Evolutionary conservation across 2,329 filamentous ascomycete genomes (phyloP), one percentile per base, ranked within the genome.

Genomic region (Paecilomyces variotii): DNA sequence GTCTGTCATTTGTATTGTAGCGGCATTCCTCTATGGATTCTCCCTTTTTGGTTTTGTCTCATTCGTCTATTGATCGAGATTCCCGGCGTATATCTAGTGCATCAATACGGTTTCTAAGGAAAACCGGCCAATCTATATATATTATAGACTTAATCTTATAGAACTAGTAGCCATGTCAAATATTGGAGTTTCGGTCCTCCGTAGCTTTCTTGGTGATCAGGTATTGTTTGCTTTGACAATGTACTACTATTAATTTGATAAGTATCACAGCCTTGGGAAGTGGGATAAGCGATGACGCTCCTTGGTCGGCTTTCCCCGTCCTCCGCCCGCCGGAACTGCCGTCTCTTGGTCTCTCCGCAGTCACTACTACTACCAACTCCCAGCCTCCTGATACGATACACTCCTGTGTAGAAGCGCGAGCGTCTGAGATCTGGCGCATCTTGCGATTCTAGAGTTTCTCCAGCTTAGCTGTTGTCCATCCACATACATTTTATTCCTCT

Each of bases 1-100:
- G 24, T 28, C 6, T 60, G 56, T 50, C 57, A n/a, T 35, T 39
- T 32, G 50, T 52, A 52, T 52, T 52, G 50, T 52, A 52, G 25
- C 50, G 24, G 10, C 25, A 52, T 28, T 27, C 14, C 14, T 45
- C 9, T 45, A 45, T 19, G n/a, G 39, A 2, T 6, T 45, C 7
- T 5, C 4, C 19, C 19, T n/a, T 45, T 19, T 45, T 45, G 39
- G 39, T 19, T 45, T 45, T 45, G 11, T 14, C 14, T n/a, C 30
- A 32, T 39, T 45, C 7, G n/a, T 45, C n/a, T 45, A 45, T 4
- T 4, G 35, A 14, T 39, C 35, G 35, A 39, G 35, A 45, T 24
- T 45, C 39, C 39, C 39, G 39, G 39, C 39, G 39, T 45, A 45
- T 45, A 45, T 45, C 39, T 45, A 45, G 39, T 19, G 39, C 39